Evolutionary conservation across 2,329 filamentous ascomycete genomes (phyloP), one percentile per base, ranked within the genome.

Genomic region (Fusarium camptoceras): DNA sequence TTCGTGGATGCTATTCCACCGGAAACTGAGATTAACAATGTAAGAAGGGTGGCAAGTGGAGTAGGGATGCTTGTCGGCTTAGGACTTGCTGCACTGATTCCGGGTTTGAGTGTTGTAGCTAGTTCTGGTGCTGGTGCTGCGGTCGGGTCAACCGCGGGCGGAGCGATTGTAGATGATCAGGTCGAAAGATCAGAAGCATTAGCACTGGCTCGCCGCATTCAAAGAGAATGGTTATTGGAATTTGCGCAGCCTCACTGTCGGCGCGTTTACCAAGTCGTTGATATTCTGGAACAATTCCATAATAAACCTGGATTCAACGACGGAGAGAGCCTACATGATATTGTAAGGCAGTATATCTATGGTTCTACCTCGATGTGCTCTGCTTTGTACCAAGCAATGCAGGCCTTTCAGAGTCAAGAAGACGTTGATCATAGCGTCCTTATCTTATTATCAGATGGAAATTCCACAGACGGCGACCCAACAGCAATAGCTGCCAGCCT

Each of bases 281-380:
- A 41, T 22, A 30, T 16, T n/a, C n/a, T 53, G 1, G 24, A 53
- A 24, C 34, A 34, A 12, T 4, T 30, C 0, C 50, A 20, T 9
- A 2, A 11, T 27, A 8, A 22, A 8, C 6, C 3, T 14, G 4
- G 9, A 1, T 12, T 22, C 5, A 22, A 50, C 3, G 14, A 42
- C 7, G 18, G 22, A 34, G 15, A 41, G 8, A 53, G 14, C 2
- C 12, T 24, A 10, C 22, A 24, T 8, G 18, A 28, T 18, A 27
- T n/a, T 5, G 11, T 53, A 2, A 7, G 22, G 0, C 48, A 15
- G 15, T 50, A 53, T 7, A 53, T 53, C 4, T 53, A 22, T 28
- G 49, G 34, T 14, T 18, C 14, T 1, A 53, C 49, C 0, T 24
- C 34, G 0, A 42, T 53, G 24, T 28, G 14, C 0, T 15, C 5